Evolutionary conservation across 2,329 filamentous ascomycete genomes (phyloP), one percentile per base, ranked within the genome.

Genomic region (Hyphodiscus sp.): DNA sequence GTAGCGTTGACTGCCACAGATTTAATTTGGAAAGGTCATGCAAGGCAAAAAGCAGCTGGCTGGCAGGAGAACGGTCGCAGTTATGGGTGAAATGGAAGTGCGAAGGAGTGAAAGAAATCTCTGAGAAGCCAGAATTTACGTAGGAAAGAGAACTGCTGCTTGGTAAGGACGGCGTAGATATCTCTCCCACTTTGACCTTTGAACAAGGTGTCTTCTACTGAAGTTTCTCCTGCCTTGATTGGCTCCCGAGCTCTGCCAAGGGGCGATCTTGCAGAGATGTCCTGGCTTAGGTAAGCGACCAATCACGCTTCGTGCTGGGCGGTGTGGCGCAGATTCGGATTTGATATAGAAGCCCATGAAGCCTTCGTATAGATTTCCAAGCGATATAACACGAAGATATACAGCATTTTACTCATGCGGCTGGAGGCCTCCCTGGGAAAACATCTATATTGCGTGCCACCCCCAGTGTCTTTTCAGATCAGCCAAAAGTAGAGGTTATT

Each of bases 11-110:
- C 53, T 53, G 52, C 55, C 52, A 51, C 47, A 20, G 42, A 45
- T 47, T 58, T 57, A 57, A 52, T 18, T 48, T 57, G 53, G 42
- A 43, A 38, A 38, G 47, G 41, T 51, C 58, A 61, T 59, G 54
- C 51, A 59, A 52, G 49, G 51, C 52, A 48, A 50, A 45, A 38
- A 38, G 11, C 2, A 55, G 50, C 19, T 42, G 48, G 41, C 38
- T 47, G 49, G 41, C 56, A 53, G 58, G 48, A 48, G 41, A 45
- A 41, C 11, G 45, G n/a, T 47, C 41, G 50, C 47, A 54, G 47
- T n/a, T 48, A 38, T 29, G 41, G 33, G 29, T 33, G 29, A 13
- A 7, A 38, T 38, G 4, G 33, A 38, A 38, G 33, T 15, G 33
- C 4, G 33, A 38, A 38, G 33, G 13, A 26, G 23, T 26, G 33